Evolutionary conservation across 129 eudicot genomes (phyloP).

Genomic region (Flaveria linearis): DNA sequence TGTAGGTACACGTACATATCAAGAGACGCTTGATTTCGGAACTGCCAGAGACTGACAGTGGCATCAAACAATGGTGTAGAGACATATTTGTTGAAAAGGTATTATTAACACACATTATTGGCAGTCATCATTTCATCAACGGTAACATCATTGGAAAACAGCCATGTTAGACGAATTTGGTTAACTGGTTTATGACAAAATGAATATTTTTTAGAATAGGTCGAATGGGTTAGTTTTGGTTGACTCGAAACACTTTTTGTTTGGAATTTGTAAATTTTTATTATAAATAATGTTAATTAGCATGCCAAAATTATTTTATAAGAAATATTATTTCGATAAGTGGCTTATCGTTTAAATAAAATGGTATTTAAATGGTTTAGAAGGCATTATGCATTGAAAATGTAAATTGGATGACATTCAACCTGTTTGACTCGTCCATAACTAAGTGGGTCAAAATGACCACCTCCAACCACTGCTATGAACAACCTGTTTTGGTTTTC

Average conservation of each 20-base stretch:
- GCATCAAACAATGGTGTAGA: conserved; percentile 81
- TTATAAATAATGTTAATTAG: not conserved
- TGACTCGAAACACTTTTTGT: not conserved
- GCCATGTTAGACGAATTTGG: not conserved
- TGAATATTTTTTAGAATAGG: not conserved
- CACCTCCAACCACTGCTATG: not conserved
- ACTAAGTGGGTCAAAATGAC: not conserved
- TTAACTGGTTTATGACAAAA: not conserved
- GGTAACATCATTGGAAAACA: not conserved
- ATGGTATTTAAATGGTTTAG: not conserved
- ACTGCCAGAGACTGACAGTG: conserved; percentile 60
- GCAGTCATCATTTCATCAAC: not conserved
- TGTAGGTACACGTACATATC: conserved; percentile 73
- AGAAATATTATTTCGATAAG: not conserved
- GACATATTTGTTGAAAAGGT: conserved; percentile 78
- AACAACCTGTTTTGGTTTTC: conserved; percentile 16
- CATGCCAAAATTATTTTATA: too few relatives aligned
- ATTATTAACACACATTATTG: not conserved
- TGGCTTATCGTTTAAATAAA: not conserved
- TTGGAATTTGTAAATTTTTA: not conserved
- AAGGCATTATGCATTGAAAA: not conserved
- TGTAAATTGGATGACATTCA: not conserved
- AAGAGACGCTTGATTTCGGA: conserved; percentile 68
- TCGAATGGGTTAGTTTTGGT: not conserved
- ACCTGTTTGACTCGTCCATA: conserved; percentile 5